A percentile compares a stretch with the other conserved stretches of the same genome.
Evolutionary conservation across 139 green algal genomes (phyloP).

Genomic region (Medakamo hakoo): DNA sequence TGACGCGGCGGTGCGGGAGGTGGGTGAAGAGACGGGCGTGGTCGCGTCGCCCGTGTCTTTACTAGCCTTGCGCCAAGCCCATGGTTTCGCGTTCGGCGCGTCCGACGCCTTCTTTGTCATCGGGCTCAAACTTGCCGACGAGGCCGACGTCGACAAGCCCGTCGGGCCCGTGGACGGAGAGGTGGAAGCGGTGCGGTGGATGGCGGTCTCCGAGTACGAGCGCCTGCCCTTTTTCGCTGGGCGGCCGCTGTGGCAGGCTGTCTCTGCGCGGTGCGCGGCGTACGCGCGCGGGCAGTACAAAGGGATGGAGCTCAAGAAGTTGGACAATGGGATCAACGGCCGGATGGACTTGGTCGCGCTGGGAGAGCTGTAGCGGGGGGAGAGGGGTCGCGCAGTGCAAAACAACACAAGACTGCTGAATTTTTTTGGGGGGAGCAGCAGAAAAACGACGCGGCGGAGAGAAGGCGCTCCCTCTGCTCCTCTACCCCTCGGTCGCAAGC

Average conservation of each 20-base stretch:
- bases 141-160: not conserved
- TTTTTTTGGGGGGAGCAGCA: too few relatives aligned
- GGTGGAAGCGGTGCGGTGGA: conserved; percentile 36
- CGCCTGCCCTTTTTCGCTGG: conserved; percentile 8
- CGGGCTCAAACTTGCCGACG: conserved; percentile 10
- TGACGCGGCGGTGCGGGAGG: conserved; percentile 37
- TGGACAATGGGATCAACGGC: not conserved
- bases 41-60: conserved; percentile 9
- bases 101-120: conserved; percentile 61
- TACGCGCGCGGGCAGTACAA: not conserved
- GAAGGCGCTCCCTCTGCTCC: too few relatives aligned
- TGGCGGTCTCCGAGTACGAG: conserved; percentile 40
- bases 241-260: not conserved
- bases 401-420: too few relatives aligned
- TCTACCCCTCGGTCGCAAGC: too few relatives aligned
- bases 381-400: too few relatives aligned
- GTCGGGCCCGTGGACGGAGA: conserved; percentile 40
- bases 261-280: not conserved
- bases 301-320: not conserved
- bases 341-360: not conserved
- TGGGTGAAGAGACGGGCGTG: conserved; percentile 46
- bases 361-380: not conserved
- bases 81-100: conserved; percentile 53
- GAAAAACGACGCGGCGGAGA: too few relatives aligned
- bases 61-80: conserved; percentile 53